phyloP scores from a whole-genome alignment of 108 stramenopile species.

The Craspedostauros australis region DNA sequence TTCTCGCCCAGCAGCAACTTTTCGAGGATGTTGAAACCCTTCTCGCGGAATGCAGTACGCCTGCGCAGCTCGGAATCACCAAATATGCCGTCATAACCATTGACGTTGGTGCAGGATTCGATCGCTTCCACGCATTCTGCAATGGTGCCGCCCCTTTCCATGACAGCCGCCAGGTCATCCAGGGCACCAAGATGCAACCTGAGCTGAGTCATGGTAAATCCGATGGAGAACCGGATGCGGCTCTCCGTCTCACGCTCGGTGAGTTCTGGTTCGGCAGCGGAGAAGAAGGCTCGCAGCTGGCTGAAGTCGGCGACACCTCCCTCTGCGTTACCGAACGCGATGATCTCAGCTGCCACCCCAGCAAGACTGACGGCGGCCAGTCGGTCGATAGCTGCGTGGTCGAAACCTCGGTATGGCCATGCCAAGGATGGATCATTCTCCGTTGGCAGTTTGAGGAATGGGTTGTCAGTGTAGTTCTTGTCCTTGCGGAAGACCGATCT shows the following conservation, averaged over 20 bases:
- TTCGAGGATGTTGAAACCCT: constrained; percentile 30
- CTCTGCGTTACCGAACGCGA: constrained; percentile 67
- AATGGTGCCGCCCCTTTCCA: constrained; percentile 63
- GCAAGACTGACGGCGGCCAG: constrained; percentile 72
- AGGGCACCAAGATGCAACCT: constrained; percentile 69
- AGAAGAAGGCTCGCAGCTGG: constrained; percentile 49
- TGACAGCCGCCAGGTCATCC: constrained; percentile 68
- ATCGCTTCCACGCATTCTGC: constrained; percentile 73
- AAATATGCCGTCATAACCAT: constrained; percentile 42
- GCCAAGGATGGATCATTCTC: constrained; percentile 51
- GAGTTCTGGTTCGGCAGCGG: constrained; percentile 35
- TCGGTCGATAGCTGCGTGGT: constrained; percentile 68
- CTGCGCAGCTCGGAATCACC: constrained; percentile 55
- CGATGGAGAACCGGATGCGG: constrained; percentile 68
- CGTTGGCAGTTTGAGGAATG: constrained; percentile 44
- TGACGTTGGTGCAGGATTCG: constrained; percentile 60
- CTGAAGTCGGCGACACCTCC: constrained; percentile 71
- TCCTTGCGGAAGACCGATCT: constrained; percentile 66
- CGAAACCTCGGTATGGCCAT: constrained; percentile 81
- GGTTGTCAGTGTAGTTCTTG: constrained; percentile 36
- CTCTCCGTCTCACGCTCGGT: constrained; percentile 70
- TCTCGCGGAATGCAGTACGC: constrained; percentile 32
- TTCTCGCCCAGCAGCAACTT: constrained; percentile 43
- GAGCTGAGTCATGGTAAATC: constrained; percentile 71
- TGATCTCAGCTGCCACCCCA: constrained; percentile 78